Evolutionary conservation across 179 eudicot species (phyloP).

Genomic region (Amaranthus tricolor): DNA sequence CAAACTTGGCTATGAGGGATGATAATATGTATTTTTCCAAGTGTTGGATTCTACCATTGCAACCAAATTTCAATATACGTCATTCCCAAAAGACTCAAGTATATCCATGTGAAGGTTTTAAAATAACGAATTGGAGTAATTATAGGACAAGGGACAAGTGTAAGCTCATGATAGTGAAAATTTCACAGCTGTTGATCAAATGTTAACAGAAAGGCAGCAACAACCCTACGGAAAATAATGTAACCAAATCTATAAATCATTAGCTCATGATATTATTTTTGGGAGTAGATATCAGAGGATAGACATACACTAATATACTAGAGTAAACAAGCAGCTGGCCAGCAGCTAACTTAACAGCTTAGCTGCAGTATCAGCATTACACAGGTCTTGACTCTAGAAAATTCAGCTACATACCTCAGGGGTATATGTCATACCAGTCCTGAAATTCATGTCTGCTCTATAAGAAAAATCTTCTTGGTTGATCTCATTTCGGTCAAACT

Average conservation of each 20-base stretch:
- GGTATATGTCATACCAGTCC: constrained; percentile 50
- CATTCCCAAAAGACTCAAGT: not conserved
- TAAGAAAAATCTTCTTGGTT: constrained; percentile 43
- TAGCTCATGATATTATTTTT: not conserved
- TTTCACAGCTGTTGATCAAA: not conserved
- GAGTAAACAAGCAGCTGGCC: not conserved
- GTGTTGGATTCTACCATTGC: not conserved
- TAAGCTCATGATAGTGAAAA: not conserved
- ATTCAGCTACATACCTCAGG: constrained; percentile 50
- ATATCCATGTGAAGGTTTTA: not conserved
- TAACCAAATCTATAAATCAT: not conserved
- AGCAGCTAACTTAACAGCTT: not conserved
- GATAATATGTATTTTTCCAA: not conserved
- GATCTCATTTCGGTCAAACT: constrained; percentile 44
- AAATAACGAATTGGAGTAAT: not conserved
- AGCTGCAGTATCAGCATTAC: not conserved
- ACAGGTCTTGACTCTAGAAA: not conserved
- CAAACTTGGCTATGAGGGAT: not conserved
- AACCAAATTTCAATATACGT: not conserved
- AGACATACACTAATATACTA: too few relatives aligned
- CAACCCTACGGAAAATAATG: not conserved
- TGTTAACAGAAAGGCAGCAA: not conserved
- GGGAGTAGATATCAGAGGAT: not conserved
- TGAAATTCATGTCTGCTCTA: constrained; percentile 63
- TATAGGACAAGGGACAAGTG: not conserved